phyloP scores from a whole-genome alignment of 805 yeast genomes.

The Starmerella vaccinii region DNA sequence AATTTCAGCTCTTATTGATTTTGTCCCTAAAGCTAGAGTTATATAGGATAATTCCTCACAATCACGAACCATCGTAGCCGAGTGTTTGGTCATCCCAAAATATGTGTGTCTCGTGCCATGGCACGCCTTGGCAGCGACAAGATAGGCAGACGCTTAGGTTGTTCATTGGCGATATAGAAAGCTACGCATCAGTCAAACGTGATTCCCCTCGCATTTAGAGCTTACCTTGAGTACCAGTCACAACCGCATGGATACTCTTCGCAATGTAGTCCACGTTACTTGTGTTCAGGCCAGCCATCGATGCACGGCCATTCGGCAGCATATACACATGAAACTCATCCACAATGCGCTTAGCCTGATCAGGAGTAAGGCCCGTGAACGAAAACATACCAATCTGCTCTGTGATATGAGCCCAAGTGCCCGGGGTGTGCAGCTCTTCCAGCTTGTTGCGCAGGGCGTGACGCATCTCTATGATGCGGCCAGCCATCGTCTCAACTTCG shows the following conservation, averaged over 20 bases:
- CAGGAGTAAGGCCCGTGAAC: conserved; percentile 72
- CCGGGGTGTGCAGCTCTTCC: conserved; percentile 63
- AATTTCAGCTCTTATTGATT: too few relatives aligned
- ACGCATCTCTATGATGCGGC: conserved; percentile 76
- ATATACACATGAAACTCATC: conserved; percentile 69
- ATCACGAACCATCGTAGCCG: too few relatives aligned
- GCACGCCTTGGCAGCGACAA: too few relatives aligned
- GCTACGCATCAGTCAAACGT: too few relatives aligned
- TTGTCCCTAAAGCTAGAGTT: too few relatives aligned
- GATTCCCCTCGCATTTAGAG: not conserved
- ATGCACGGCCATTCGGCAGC: conserved; percentile 83
- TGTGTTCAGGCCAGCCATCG: conserved; percentile 79
- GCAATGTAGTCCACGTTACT: conserved; percentile 54
- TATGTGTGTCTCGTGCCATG: too few relatives aligned
- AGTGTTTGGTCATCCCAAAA: too few relatives aligned
- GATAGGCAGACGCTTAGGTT: too few relatives aligned
- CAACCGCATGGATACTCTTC: conserved; percentile 32
- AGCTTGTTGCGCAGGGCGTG: conserved; percentile 50
- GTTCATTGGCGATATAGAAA: too few relatives aligned
- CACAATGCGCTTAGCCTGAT: conserved; percentile 67
- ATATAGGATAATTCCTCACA: too few relatives aligned
- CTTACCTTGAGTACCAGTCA: conserved; percentile 9
- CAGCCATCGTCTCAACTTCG: conserved; percentile 79
- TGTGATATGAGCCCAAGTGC: conserved; percentile 84
- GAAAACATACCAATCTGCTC: conserved; percentile 95